phyloP scores from a whole-genome alignment of 805 yeast species.

The Candida tammaniensis region DNA sequence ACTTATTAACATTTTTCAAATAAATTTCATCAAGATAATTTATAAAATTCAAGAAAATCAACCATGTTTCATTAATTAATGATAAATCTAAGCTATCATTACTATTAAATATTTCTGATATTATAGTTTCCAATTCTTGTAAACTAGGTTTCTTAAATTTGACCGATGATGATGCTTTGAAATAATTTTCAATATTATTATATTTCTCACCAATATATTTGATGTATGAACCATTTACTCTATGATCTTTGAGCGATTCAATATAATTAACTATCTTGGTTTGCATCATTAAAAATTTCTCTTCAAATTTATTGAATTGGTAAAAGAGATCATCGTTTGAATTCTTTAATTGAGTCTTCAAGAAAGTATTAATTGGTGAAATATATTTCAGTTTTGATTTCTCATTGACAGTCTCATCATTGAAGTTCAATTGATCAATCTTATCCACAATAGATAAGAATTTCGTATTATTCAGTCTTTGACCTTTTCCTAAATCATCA shows the following conservation, averaged over 20 bases:
- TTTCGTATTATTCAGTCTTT: slow-evolving; percentile 21
- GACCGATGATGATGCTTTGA: slow-evolving; percentile 21
- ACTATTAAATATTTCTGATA: slow-evolving; percentile 32
- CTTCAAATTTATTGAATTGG: slow-evolving; percentile 34
- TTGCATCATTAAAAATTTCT: slow-evolving; percentile 37
- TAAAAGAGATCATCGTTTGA: slow-evolving; percentile 32
- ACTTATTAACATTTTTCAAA: slow-evolving; percentile 26
- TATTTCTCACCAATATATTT: slow-evolving; percentile 39
- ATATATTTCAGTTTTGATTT: slow-evolving; percentile 10
- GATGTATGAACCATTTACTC: slow-evolving; percentile 35
- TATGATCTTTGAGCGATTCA: slow-evolving; percentile 26
- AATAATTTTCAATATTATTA: slow-evolving; percentile 31
- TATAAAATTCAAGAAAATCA: slow-evolving; percentile 36
- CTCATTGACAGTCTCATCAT: slow-evolving; percentile 10
- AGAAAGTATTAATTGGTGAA: slow-evolving; percentile 30
- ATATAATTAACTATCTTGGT: slow-evolving; percentile 34
- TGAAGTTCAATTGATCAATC: slow-evolving; percentile 31
- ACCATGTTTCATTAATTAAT: slow-evolving; percentile 43
- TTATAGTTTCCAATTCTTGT: slow-evolving; percentile 25
- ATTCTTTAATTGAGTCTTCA: slow-evolving; percentile 28
- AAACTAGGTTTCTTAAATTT: slow-evolving; percentile 16
- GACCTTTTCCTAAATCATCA: slow-evolving; percentile 18
- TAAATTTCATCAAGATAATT: slow-evolving; percentile 31
- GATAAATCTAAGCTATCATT: slow-evolving; percentile 41
- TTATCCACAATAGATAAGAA: slow-evolving; percentile 39